These are phyloP conservation scores for Corylus americana DNA, from an alignment of 306 rosid species.

Conservation along the genomic window DNA sequence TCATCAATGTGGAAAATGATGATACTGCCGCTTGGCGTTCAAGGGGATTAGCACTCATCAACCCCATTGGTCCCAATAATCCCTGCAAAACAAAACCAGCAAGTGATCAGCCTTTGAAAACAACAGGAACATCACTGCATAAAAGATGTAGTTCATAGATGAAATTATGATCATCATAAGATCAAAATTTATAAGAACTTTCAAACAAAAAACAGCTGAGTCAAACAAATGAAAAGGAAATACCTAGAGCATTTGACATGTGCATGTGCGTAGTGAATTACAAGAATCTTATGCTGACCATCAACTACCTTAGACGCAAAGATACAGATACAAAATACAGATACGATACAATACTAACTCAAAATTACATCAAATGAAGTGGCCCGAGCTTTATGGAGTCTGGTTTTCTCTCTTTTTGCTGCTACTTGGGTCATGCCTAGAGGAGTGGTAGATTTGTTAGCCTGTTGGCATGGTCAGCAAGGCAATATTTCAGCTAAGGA, in stretches of 20 bases:
- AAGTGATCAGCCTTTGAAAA: constrained; percentile 25
- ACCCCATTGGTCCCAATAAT: constrained; percentile 67
- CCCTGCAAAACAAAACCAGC: constrained; percentile 47
- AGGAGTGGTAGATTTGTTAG: too few relatives aligned
- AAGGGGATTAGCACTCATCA: constrained; percentile 57
- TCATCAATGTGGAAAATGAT: constrained; percentile 72
- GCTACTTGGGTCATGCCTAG: too few relatives aligned
- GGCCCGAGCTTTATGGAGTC: too few relatives aligned
- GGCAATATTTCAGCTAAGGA: too few relatives aligned
- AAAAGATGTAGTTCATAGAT: neutral
- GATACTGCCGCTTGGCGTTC: constrained; percentile 77
- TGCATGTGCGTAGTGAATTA: too few relatives aligned
- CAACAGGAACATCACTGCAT: neutral
- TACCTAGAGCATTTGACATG: neutral
- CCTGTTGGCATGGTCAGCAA: too few relatives aligned
- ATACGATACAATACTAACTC: too few relatives aligned
- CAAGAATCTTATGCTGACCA: too few relatives aligned
- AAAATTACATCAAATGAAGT: too few relatives aligned
- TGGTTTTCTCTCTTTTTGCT: too few relatives aligned
- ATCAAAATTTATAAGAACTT: neutral
- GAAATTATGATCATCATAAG: constrained; percentile 2
- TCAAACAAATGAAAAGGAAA: neutral
- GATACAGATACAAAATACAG: too few relatives aligned
- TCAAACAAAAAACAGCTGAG: neutral
- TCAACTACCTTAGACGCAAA: too few relatives aligned